phyloP scores from a whole-genome alignment of 306 rosid genomes.

The Sphenostylis stenocarpa region DNA sequence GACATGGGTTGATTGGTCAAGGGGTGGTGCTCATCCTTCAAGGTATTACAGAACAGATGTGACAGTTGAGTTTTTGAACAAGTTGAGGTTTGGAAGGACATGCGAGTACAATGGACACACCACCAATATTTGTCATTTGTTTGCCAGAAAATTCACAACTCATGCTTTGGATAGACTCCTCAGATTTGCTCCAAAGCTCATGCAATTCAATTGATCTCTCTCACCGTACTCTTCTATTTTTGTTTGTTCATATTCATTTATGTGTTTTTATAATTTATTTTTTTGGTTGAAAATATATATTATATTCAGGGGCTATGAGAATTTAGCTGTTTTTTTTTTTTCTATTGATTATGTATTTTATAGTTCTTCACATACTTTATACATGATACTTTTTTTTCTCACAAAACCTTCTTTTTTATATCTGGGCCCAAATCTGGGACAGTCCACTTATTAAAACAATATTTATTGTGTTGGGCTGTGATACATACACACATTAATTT shows the following conservation, averaged over 20 bases:
- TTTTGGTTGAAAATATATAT: background rate
- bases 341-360: background rate
- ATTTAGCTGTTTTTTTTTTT: background rate
- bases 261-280: background rate
- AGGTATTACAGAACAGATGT: conserved; percentile 50
- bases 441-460: background rate
- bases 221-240: background rate
- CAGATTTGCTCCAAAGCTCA: conserved; percentile 70
- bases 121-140: conserved; percentile 61
- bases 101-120: conserved; percentile 63
- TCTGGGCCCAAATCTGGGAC: too few species aligned
- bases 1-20: conserved; percentile 92
- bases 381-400: too few species aligned
- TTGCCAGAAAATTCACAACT: conserved; percentile 79
- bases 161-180: conserved; percentile 67
- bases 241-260: background rate
- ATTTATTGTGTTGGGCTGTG: too few species aligned
- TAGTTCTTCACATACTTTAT: background rate
- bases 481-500: too few species aligned
- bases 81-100: conserved; percentile 49
- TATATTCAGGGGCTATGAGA: background rate
- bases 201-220: conserved; percentile 55
- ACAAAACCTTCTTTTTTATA: too few species aligned
- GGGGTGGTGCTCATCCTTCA: conserved; percentile 77
- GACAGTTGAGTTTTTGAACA: conserved; percentile 45